Evolutionary conservation across 495 filamentous ascomycete genomes (phyloP).

Genomic region (Pseudotulostoma volvatum): DNA sequence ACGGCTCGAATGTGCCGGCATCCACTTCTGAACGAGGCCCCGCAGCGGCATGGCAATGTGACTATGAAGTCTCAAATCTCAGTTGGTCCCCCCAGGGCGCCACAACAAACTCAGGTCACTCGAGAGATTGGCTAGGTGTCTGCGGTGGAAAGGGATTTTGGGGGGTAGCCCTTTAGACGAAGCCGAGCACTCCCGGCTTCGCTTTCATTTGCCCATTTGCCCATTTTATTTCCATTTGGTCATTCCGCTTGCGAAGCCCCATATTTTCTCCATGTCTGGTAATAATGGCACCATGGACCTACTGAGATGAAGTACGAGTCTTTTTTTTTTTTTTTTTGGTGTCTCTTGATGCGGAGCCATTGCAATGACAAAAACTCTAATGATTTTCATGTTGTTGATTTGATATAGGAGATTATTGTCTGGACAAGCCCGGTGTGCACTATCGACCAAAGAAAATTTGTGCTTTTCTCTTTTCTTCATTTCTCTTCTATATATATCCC

Average conservation of each 20-base stretch:
- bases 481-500: no score
- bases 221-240: no score
- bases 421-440: no score
- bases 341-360: no score
- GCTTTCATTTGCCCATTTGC: no score
- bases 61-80: slow-evolving; percentile 89
- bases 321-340: neutral
- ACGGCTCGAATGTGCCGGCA: slow-evolving; percentile 24
- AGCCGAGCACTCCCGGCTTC: no score
- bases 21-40: slow-evolving; percentile 42
- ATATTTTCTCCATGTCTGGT: neutral
- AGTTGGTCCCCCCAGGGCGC: slow-evolving; percentile 80
- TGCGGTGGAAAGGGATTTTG: slow-evolving; percentile 82
- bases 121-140: slow-evolving; percentile 87
- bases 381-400: no score
- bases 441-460: no score
- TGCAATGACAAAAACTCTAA: no score
- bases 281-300: neutral
- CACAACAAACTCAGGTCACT: slow-evolving; percentile 42
- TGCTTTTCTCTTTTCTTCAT: no score
- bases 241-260: no score
- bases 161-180: slow-evolving; percentile 52
- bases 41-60: slow-evolving; percentile 78
- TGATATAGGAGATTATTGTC: no score
- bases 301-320: neutral